Base-by-base conservation (phyloP, 306 rosid genomes). In the Prunus mira region DNA sequence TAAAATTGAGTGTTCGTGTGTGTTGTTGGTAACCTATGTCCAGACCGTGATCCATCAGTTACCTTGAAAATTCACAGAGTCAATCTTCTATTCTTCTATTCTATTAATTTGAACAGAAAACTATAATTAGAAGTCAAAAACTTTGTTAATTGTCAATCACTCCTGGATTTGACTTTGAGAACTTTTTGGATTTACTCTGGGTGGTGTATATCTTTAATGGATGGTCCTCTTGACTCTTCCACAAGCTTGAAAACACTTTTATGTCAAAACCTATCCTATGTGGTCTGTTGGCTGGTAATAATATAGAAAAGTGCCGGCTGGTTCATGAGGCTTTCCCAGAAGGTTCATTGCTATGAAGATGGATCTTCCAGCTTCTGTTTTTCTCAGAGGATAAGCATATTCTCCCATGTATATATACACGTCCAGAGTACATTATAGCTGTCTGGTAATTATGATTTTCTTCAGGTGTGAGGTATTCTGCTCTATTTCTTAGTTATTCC, bases 271-370 rank as follows among this genome's bases (percentile, higher is more conserved):
- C 11, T 38, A 38, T 38, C 43, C 43, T 38, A 6, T 38, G 43
- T 7, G 43, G 43, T 38, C 9, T 8, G 15, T 27, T 3, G 15
- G 28, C 15, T 32, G 5, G n/a, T 15, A 32, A 17, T 55, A 11
- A 34, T 15, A 17, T 9, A 15, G 22, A n/a, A 70, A 24, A 18
- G 30, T 19, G 15, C 50, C 20, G 49, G 49, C 30, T 10, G 64
- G 19, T 15, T 12, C 6, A 24, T 24, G 20, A 32, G 49, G 28
- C 43, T 25, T 43, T 73, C 68, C 77, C 57, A 41, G 69, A 60
- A 60, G 57, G 45, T 73, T 73, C 77, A 34, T 56, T 72, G 58
- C 41, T 25, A 27, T 12, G 58, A 69, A 19, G 18, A 30, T 11
- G 75, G 7, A 28, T 51, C 74, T 32, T 12, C 67, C 24, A 22